Evolutionary conservation across 352 stramenopile genomes (phyloP).

Genomic region (Halophytophthora polymorphica): DNA sequence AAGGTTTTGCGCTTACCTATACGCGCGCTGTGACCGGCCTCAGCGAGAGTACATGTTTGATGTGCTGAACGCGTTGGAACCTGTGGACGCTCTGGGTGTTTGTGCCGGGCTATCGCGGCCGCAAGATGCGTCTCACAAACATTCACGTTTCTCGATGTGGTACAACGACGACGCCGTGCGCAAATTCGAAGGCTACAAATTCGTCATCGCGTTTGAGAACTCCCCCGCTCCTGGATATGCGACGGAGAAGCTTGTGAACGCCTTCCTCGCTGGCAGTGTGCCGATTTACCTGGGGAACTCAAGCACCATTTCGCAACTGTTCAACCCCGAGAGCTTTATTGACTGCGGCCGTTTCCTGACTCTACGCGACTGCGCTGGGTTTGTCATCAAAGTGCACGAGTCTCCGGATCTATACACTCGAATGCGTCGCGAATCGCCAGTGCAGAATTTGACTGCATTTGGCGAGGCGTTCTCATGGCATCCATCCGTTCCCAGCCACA

Average conservation of each 20-base stretch:
- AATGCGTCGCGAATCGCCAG: slow-evolving; percentile 26
- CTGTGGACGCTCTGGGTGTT: slow-evolving; percentile 41
- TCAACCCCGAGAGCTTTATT: slow-evolving; percentile 54
- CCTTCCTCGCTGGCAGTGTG: slow-evolving; percentile 52
- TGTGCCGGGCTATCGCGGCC: slow-evolving; percentile 27
- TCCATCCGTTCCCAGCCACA: slow-evolving; percentile 21
- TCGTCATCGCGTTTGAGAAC: slow-evolving; percentile 77
- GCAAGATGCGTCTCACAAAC: slow-evolving; percentile 1
- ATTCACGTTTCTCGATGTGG: slow-evolving; percentile 14
- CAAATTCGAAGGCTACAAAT: slow-evolving; percentile 44
- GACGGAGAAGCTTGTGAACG: slow-evolving; percentile 65
- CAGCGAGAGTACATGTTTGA: slow-evolving; percentile 58
- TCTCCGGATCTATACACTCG: slow-evolving; percentile 30
- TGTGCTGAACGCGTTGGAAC: slow-evolving; percentile 37
- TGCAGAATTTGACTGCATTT: slow-evolving; percentile 33
- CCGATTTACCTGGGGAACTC: slow-evolving; percentile 62
- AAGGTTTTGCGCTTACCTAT: slow-evolving; percentile 52
- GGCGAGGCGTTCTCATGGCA: slow-evolving; percentile 43
- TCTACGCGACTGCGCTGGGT: slow-evolving; percentile 31
- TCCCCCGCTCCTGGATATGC: slow-evolving; percentile 38
- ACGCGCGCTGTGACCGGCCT: slow-evolving; percentile 40
- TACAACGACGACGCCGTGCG: slow-evolving; percentile 39
- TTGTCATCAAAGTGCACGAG: slow-evolving; percentile 36
- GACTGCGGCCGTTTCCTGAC: slow-evolving; percentile 40
- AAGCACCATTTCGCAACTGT: slow-evolving; percentile 26